Base-by-base conservation (phyloP, 1,284 basidiomycete species). In the Inonotus obliquus region DNA sequence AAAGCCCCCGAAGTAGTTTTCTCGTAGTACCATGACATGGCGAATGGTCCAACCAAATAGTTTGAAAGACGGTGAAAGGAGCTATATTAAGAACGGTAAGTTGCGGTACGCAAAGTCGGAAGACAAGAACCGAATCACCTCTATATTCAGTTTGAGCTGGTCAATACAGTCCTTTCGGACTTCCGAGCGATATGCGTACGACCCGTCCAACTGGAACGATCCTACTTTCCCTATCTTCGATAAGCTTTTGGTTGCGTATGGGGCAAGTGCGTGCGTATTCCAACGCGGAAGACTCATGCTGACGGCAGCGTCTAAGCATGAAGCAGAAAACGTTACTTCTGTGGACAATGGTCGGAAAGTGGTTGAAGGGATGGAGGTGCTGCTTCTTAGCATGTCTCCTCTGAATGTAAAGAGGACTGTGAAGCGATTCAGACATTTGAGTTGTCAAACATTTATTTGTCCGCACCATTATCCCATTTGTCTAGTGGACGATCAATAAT, bases 1-100 rank as follows among this genome's bases (percentile, higher is more conserved):
- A 73, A 95, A 97, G 3, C 83, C 81, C 19, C 95, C 95, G 61
- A 96, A 86, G 72, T 97, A 97, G 72, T 97, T 96, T 68, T 96
- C 93, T 59, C 89, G 85, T 57, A 96, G 70, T 52, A 89, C 85
- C 85, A 98, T 90, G 67, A 95, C 79, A 68, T 93, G 86, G 37
- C 94, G 85, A 60, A 95, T 82, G 0, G 86, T 86, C 93, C 94
- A 96, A 19, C 94, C 94, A 54, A 94, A 76, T 0, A 81, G 78
- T 69, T 89, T 91, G 74, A 88, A 89, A 4, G 82, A 71, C 69
- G 5, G 76, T 67, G 86, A 59, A 35, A 44, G 44, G 21, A 59
- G 37, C 61, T 89, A 64, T 53, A 60, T 25, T 52, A 27, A 27
- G 57, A 21, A 37, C 58, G 39, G n/a, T 49, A 11, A 54, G 53